Evolutionary conservation across 805 yeast genomes (phyloP).

Genomic region (Phaffomyces antillensis): DNA sequence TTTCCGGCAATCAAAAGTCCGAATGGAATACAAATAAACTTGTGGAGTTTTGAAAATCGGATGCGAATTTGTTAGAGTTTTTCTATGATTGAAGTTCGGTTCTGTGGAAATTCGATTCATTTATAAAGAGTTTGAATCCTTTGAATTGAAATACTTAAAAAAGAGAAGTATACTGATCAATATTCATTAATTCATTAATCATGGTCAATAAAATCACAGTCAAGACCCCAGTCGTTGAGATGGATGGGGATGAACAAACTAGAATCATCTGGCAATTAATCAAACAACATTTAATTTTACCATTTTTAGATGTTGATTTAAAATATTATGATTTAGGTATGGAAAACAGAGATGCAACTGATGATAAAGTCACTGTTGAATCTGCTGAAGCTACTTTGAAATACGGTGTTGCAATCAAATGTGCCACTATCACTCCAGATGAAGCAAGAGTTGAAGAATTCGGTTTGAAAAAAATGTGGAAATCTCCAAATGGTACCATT

Average conservation of each 20-base stretch:
- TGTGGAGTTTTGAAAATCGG: not conserved
- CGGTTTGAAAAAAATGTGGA: constrained; percentile 91
- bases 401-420: constrained; percentile 90
- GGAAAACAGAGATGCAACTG: constrained; percentile 77
- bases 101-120: not conserved
- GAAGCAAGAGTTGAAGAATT: constrained; percentile 93
- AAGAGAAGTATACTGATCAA: no score
- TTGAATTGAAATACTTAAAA: no score
- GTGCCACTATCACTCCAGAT: constrained; percentile 98
- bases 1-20: not conserved
- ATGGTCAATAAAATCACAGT: constrained; percentile 57
- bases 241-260: constrained; percentile 98
- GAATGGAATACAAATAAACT: not conserved
- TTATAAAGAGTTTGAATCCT: not conserved
- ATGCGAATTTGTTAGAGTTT: not conserved
- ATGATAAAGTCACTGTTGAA: constrained; percentile 82
- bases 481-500: constrained; percentile 94
- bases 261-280: constrained; percentile 92
- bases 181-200: not conserved
- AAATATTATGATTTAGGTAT: constrained; percentile 90
- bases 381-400: constrained; percentile 86
- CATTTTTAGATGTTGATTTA: constrained; percentile 80
- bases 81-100: not conserved
- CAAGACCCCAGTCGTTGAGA: constrained; percentile 84
- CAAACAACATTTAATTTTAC: constrained; percentile 77